A percentile compares a stretch with the other conserved stretches of the same genome.
Evolutionary conservation across 306 rosid genomes (phyloP).

Genomic region (Notholithocarpus densiflorus): DNA sequence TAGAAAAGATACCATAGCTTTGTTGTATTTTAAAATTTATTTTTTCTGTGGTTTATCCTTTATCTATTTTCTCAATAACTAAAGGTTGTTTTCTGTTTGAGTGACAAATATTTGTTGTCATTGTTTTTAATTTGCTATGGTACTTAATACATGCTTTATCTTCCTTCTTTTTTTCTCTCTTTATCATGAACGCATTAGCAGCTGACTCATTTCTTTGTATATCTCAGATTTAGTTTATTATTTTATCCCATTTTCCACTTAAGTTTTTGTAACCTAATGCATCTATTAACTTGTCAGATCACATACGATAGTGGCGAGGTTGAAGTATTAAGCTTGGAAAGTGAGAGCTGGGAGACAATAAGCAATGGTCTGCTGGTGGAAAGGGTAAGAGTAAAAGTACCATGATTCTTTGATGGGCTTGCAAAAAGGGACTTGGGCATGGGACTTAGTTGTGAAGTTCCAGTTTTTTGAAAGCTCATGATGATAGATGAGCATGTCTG

Average conservation of each 20-base stretch:
- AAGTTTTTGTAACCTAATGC: not conserved
- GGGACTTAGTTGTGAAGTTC: not conserved
- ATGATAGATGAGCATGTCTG: not conserved
- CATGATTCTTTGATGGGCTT: slow-evolving; percentile 1
- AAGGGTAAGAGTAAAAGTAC: slow-evolving; percentile 34
- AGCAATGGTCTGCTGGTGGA: slow-evolving; percentile 21
- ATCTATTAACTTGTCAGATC: slow-evolving; percentile 26
- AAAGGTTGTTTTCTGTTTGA: not conserved
- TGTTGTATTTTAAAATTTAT: not conserved
- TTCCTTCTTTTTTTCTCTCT: not conserved
- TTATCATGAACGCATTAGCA: not conserved
- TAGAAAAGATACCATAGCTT: no score
- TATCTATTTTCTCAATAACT: not conserved
- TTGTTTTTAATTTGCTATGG: not conserved
- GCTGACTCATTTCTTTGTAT: not conserved
- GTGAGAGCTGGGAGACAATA: slow-evolving; percentile 32
- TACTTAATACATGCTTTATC: not conserved
- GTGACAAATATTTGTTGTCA: not conserved
- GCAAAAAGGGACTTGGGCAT: not conserved
- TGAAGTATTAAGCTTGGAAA: slow-evolving; percentile 34
- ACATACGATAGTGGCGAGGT: slow-evolving; percentile 22
- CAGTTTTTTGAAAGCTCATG: not conserved
- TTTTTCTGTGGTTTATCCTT: not conserved
- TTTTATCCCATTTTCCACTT: not conserved
- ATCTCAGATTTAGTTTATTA: not conserved